Evolutionary conservation across 2,329 filamentous ascomycete genomes (phyloP).

Genomic region (Paramyrothecium roridum): DNA sequence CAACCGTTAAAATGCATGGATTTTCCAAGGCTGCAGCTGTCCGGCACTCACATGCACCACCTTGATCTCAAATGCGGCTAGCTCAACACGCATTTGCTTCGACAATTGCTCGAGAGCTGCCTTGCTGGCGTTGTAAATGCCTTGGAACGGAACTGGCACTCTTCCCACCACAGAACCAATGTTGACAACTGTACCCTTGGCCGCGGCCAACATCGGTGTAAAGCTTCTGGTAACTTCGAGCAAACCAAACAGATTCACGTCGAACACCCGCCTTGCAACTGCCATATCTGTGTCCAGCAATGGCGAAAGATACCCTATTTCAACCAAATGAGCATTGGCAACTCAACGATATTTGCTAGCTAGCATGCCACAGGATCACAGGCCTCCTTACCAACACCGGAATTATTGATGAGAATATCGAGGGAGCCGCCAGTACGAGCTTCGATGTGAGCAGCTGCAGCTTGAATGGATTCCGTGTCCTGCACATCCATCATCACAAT

Average conservation of each 20-base stretch:
- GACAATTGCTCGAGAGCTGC: constrained; percentile 35
- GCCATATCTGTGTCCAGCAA: constrained; percentile 16
- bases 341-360: constrained; percentile 5
- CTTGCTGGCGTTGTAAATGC: constrained; percentile 40
- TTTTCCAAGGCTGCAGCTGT: too few relatives aligned
- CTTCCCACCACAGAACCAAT: constrained; percentile 32
- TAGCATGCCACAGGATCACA: not conserved
- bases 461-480: constrained; percentile 26
- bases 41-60: constrained; percentile 21
- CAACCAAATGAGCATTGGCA: too few relatives aligned
- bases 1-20: not conserved
- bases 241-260: constrained; percentile 34
- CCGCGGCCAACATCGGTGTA: constrained; percentile 28
- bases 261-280: constrained; percentile 23
- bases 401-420: constrained; percentile 42
- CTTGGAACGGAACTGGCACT: constrained; percentile 24
- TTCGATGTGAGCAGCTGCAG: constrained; percentile 25
- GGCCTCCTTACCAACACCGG: constrained; percentile 26
- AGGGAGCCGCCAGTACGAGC: constrained; percentile 30
- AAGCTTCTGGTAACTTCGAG: constrained; percentile 36
- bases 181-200: constrained; percentile 32
- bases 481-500: constrained; percentile 39
- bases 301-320: constrained; percentile 12
- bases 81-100: constrained; percentile 37
- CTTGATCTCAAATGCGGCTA: constrained; percentile 27